Conservation (phyloP, 2,329 filamentous ascomycete species). For the Scopulariopsis brevicaulis region DNA sequence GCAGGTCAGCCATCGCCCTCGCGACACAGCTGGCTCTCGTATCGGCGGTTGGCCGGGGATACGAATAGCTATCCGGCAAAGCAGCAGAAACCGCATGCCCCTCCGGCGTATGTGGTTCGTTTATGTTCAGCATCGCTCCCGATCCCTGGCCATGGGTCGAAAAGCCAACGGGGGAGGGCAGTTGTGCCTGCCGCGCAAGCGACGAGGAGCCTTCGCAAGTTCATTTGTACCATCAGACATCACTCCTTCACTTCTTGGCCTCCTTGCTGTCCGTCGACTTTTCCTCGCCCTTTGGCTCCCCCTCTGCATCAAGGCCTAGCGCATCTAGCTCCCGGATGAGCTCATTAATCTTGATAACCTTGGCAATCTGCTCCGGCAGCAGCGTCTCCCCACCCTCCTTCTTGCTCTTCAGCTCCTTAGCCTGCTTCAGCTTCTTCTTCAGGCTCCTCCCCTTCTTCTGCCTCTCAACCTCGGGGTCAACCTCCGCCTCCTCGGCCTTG, state of each 20-base stretch:
- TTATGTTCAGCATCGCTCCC: too few species aligned
- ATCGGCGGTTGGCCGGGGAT: too few species aligned
- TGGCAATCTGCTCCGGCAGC: constrained; percentile 89
- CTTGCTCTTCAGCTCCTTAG: constrained; percentile 80
- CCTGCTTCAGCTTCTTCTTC: constrained; percentile 91
- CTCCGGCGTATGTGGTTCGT: too few species aligned
- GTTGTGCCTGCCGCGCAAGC: neutral
- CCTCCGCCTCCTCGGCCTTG: constrained; percentile 25
- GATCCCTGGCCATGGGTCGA: too few species aligned
- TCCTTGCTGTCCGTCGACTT: neutral
- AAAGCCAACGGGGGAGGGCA: neutral
- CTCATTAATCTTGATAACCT: constrained; percentile 95
- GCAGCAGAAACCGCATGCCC: too few species aligned
- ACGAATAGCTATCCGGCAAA: too few species aligned
- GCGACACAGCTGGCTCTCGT: too few species aligned
- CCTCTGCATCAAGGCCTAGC: constrained; percentile 73
- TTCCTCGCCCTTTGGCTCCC: constrained; percentile 37
- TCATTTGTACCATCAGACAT: neutral
- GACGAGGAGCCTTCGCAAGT: neutral
- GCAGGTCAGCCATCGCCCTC: too few species aligned
- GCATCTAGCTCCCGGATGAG: constrained; percentile 77
- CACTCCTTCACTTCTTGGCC: neutral
- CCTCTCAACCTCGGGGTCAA: constrained; percentile 63
- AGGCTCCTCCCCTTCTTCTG: constrained; percentile 90
- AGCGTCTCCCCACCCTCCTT: constrained; percentile 77